Conservation (phyloP, 441 rosid genomes). For the Adansonia madagascariensis region DNA sequence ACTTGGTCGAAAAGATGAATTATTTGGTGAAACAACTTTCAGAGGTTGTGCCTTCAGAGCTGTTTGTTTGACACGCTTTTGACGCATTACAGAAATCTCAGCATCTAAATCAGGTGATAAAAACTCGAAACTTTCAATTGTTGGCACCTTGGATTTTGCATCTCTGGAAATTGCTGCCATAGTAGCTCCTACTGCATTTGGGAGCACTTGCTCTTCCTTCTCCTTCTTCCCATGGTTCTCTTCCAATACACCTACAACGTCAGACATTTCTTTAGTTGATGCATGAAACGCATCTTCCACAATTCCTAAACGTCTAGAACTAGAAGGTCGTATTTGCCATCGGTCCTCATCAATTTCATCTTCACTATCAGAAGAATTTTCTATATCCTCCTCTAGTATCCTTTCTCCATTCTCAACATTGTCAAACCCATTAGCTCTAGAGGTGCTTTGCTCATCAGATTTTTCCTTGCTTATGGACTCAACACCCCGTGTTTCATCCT, state of each 20-base stretch:
- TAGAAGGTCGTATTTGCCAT: slow-evolving; percentile 7
- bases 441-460: slow-evolving; percentile 9
- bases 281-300: neutral
- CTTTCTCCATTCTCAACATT: slow-evolving; percentile 22
- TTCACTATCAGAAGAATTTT: slow-evolving; percentile 24
- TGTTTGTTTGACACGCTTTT: neutral
- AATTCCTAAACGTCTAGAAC: slow-evolving; percentile 13
- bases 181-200: neutral
- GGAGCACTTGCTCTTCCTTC: neutral
- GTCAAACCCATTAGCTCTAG: slow-evolving; percentile 13
- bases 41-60: slow-evolving; percentile 6
- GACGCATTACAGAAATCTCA: neutral
- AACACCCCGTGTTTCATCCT: neutral
- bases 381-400: slow-evolving; percentile 15
- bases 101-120: slow-evolving; percentile 26
- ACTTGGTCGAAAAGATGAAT: slow-evolving; percentile 29
- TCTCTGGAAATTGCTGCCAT: neutral
- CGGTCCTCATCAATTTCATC: slow-evolving; percentile 12
- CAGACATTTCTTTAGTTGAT: neutral
- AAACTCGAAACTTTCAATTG: slow-evolving; percentile 2
- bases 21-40: slow-evolving; percentile 20
- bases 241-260: neutral
- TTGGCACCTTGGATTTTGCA: slow-evolving; percentile 14
- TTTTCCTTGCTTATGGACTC: slow-evolving; percentile 7
- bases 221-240: slow-evolving; percentile 20